Evolutionary conservation across 148 eudicot genomes (phyloP).

Genomic region (Camellia sinensis): DNA sequence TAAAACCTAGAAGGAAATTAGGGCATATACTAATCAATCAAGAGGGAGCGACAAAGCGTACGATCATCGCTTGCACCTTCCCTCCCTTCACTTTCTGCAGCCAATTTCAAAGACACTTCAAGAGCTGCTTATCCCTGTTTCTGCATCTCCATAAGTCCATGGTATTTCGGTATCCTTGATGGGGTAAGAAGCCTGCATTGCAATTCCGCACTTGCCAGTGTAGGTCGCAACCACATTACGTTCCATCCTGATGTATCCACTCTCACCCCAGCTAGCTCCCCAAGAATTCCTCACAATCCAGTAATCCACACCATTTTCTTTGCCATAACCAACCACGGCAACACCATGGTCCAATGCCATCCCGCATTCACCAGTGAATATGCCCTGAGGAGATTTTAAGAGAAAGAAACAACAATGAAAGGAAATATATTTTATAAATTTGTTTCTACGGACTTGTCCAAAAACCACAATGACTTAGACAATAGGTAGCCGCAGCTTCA

Average conservation of each 20-base stretch:
- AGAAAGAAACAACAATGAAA: neutral
- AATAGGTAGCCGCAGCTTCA: too few species aligned
- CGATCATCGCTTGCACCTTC: neutral
- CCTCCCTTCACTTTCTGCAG: neutral
- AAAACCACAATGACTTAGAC: too few species aligned
- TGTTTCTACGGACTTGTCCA: too few species aligned
- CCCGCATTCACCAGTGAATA: conserved; percentile 7
- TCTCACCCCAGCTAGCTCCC: conserved; percentile 13
- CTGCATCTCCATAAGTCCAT: conserved; percentile 17
- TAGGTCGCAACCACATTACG: conserved; percentile 38
- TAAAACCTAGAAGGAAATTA: neutral
- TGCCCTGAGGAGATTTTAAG: neutral
- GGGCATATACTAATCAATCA: neutral
- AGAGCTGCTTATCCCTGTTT: conserved; percentile 38
- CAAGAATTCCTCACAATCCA: conserved; percentile 18
- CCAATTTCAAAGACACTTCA: conserved; percentile 7
- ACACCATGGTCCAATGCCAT: conserved; percentile 5
- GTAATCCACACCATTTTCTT: conserved; percentile 12
- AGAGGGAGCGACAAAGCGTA: neutral
- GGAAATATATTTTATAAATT: too few species aligned
- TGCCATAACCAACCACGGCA: conserved; percentile 10
- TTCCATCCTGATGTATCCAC: conserved; percentile 19
- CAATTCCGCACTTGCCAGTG: conserved; percentile 88
- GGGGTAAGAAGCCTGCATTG: conserved; percentile 83
- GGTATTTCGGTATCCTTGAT: conserved; percentile 35